Percentiles rank a stretch among this genome's conserved stretches.
phyloP scores from a whole-genome alignment of 148 eudicot species.

The Camellia japonica region DNA sequence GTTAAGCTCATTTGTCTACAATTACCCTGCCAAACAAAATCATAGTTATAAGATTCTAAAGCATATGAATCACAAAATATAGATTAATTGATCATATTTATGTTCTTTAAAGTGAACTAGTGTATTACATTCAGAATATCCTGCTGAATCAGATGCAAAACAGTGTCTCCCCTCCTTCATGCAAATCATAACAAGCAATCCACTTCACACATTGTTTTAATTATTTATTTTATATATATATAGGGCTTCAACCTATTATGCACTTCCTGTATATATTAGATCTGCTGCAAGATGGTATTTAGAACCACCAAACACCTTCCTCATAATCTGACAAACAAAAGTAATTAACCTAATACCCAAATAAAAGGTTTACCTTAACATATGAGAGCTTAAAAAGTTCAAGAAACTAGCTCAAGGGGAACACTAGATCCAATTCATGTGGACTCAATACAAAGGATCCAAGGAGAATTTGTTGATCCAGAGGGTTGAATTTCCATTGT shows the following conservation, averaged over 20 bases:
- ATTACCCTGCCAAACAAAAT: slow-evolving; percentile 20
- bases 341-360: not conserved
- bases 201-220: not conserved
- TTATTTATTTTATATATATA: not conserved
- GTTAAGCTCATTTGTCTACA: slow-evolving; percentile 12
- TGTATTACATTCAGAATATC: not conserved
- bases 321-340: not conserved
- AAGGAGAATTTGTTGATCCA: no score
- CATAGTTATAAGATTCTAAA: not conserved
- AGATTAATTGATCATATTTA: not conserved
- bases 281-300: not conserved
- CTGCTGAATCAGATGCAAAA: not conserved
- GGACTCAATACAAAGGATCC: no score
- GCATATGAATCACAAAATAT: not conserved
- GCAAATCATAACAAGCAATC: not conserved
- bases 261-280: no score
- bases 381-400: not conserved
- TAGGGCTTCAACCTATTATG: not conserved
- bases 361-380: not conserved
- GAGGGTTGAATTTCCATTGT: no score
- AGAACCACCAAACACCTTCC: not conserved
- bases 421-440: no score
- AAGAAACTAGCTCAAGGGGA: not conserved
- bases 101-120: not conserved
- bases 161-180: not conserved